Base-by-base conservation (phyloP, 2,329 filamentous ascomycete species). In the Emericellopsis cladophorae region DNA sequence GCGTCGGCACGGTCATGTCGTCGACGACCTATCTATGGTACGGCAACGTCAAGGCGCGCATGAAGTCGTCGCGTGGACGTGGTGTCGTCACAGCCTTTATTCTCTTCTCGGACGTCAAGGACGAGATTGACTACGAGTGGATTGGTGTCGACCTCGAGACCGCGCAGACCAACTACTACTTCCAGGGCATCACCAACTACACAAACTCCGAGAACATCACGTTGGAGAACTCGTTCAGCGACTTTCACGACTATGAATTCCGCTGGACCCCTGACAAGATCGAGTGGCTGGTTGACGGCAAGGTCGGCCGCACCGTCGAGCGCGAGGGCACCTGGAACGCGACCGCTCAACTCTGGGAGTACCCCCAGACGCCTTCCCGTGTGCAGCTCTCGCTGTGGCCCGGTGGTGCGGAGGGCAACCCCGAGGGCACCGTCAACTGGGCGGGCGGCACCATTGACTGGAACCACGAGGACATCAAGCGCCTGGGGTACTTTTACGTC, bases 61-160 rank as follows among this genome's bases (percentile, higher is more conserved):
- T 96, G 60, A 92, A 87, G 70, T 90, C 88, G 0, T 83, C 81
- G 48, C 80, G 84, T 54, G 89, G 88, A 43, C 66, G 70, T 36
- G 92, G 92, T 70, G 92, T 98, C 18, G 84, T 98, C n/a, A 93
- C 88, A 2, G 90, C 88, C 24, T 98, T 98, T 58, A 98, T 98
- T 59, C 70, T 96, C 55, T 78, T 95, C 61, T 89, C 84, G 31
- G 90, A 96, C 54, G 84, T 93, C 55, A 94, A 95, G 72, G 92
- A 98, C 56, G 92, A 98, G 64, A 95, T 98, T 54, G 92, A 98
- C 66, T 96, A 87, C 58, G 92, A 98, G 61, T 96, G 84, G 59
- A 75, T 98, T 41, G 92, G 92, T 49, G 74, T 74, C 36, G 85
- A 95, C 54, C 68, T 94, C 46, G 56, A 68, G 37, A 75, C 72